A percentile compares a stretch with the other conserved stretches of the same genome.
These are phyloP conservation scores for Andrographis paniculata DNA, from an alignment of 305 asterid genomes.

Conservation along the genomic window DNA sequence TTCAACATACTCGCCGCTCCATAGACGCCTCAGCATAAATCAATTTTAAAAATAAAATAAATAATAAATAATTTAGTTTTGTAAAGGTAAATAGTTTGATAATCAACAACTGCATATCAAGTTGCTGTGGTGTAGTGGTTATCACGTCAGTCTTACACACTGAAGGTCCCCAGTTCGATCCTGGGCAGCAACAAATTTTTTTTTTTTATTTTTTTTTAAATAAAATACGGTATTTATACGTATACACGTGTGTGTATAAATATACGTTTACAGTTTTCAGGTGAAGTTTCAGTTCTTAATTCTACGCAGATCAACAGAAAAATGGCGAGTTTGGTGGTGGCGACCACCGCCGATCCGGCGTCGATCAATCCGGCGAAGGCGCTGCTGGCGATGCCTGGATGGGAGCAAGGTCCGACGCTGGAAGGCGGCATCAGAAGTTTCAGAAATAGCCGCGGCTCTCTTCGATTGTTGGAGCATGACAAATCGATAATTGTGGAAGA, in stretches of 20 bases:
- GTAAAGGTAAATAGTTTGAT: too few species aligned
- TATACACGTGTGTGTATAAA: neutral
- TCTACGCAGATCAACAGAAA: neutral
- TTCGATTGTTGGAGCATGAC: conserved; percentile 67
- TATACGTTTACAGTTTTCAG: neutral
- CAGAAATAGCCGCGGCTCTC: conserved; percentile 36
- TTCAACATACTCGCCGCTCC: conserved; percentile 24
- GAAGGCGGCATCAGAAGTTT: conserved; percentile 55
- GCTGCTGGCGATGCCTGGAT: conserved; percentile 71
- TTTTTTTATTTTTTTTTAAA: neutral
- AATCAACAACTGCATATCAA: too few species aligned
- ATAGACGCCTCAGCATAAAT: too few species aligned
- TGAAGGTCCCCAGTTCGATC: conserved; percentile 69
- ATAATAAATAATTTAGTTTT: too few species aligned
- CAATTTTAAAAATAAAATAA: too few species aligned
- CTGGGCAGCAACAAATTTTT: conserved; percentile 46
- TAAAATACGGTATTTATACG: neutral
- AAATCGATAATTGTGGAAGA: conserved; percentile 58
- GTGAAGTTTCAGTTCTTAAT: neutral
- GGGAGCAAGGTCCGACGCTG: conserved; percentile 56
- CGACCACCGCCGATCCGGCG: conserved; percentile 80
- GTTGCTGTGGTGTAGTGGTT: conserved; percentile 76
- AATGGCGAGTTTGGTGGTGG: conserved; percentile 84
- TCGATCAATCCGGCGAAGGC: conserved; percentile 75
- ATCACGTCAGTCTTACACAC: conserved; percentile 66